Evolutionary conservation across 2,329 filamentous ascomycete genomes (phyloP), one percentile per base, ranked within the genome.

Genomic region (Scedosporium aurantiacum): DNA sequence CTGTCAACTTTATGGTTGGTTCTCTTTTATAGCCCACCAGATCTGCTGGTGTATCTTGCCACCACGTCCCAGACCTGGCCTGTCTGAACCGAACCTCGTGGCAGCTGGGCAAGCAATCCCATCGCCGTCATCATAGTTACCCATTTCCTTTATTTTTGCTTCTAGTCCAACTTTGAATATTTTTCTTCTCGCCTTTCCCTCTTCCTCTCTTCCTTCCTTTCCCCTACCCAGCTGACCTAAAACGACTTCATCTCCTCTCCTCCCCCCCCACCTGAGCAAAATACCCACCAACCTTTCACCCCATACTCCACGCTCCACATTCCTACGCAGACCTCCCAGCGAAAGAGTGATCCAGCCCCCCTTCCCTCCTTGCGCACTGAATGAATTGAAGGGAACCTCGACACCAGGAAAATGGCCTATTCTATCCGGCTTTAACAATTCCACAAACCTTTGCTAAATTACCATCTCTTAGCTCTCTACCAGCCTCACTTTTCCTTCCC

Each of bases 291-390:
- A n/a, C 41, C 57, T 45, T n/a, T 40, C 58, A 14, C 41, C 58
- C 57, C 58, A 60, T 50, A 50, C 58, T 60, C 58, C 58, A 37
- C 58, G 58, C 58, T 60, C 58, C 58, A 43, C 58, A 60, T 60
- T 52, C 43, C 58, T 60, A 37, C 18, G 14, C 57, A 27, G 43
- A 18, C 58, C 43, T 60, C 10, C 27, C 43, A 43, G 25, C 58
- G 18, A 25, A 27, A 32, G 32, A 37, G 32, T 23, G 58, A 52
- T 32, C 27, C 8, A 10, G 37, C 58, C 28, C 32, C 58, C 43
- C 58, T 43, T 47, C 40, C 18, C 58, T 40, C 32, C 32, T 37
- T 52, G 25, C 43, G n/a, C 58, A 50, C 43, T 43, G 27, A 52
- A 45, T 52, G 50, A 54, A 54, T 27, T 54, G 50, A 54, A 54